Base-by-base conservation (phyloP, 345 rosid genomes). In the Reutealis trisperma region DNA sequence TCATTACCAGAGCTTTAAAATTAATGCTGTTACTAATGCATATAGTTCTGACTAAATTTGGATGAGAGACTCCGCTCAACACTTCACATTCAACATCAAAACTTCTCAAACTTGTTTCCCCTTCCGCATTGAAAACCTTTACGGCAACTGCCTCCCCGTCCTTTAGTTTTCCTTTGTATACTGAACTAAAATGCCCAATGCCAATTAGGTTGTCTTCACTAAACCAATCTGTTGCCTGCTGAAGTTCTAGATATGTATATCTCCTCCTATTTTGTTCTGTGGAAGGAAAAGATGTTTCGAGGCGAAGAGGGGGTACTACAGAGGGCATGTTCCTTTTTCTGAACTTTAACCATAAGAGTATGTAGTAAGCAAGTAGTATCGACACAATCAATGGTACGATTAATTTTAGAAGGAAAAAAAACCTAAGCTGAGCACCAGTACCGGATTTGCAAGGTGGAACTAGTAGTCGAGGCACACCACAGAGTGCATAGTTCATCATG, bases 141-240 rank as follows among this genome's bases (percentile, higher is more conserved):
- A 71, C n/a, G 0, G 74, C 74, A 10, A 37, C 49, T 14, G 2
- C 12, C 30, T 5, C 6, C 2, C 74, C 74, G 34, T 70, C 61
- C 1, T 42, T 25, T 1, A 70, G 24, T 10, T 11, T 14, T 2
- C 44, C 73, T 27, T 52, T 70, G 45, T 51, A 70, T 25, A 70
- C 73, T 14, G 73, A 70, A 19, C 73, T 60, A 32, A 70, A 70
- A 30, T 41, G 22, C 42, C 73, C 73, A 8, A 9, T 70, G 2
- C 73, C 73, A 14, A 70, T 41, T 19, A 70, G 25, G 73, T 70
- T 51, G 73, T 9, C 14, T 16, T 52, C 73, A 27, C n/a, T 6
- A 52, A 70, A 70, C 18, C 73, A 37, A 70, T 70, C 61, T 13
- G 73, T 70, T 7, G 73, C 73, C 27, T 19, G 59, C 25, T 70